Conservation (phyloP, 345 rosid genomes). For the Euclidium syriacum region DNA sequence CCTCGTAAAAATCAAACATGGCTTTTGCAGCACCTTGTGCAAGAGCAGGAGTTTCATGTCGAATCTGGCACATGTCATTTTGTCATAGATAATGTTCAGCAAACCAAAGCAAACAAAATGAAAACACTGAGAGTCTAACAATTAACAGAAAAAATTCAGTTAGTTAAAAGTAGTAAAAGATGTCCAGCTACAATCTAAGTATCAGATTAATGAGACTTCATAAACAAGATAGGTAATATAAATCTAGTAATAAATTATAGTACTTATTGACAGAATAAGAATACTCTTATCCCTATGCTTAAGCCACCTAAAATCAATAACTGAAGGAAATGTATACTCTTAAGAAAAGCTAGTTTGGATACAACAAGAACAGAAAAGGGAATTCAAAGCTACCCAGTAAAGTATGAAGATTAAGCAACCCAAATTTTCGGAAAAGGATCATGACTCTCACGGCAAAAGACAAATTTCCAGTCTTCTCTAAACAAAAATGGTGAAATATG, state of each 20-base stretch:
- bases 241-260: background rate
- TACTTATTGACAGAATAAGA: background rate
- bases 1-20: constrained; percentile 69
- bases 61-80: constrained; percentile 51
- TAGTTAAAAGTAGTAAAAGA: background rate
- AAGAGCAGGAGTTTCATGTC: constrained; percentile 64
- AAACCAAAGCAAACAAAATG: constrained; percentile 15
- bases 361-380: background rate
- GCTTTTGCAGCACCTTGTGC: constrained; percentile 91
- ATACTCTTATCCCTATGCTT: background rate
- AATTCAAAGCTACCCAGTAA: background rate
- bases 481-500: background rate
- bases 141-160: background rate
- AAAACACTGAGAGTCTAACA: constrained; percentile 12
- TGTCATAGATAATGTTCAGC: constrained; percentile 13
- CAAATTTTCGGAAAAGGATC: background rate
- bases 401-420: background rate
- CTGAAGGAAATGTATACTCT: background rate
- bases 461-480: background rate
- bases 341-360: background rate
- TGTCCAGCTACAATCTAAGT: constrained; percentile 6
- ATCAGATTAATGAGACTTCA: background rate
- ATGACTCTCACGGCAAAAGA: background rate
- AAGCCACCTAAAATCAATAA: background rate
- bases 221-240: background rate